phyloP scores from a whole-genome alignment of 441 rosid genomes.

The Erysimum pusillum region DNA sequence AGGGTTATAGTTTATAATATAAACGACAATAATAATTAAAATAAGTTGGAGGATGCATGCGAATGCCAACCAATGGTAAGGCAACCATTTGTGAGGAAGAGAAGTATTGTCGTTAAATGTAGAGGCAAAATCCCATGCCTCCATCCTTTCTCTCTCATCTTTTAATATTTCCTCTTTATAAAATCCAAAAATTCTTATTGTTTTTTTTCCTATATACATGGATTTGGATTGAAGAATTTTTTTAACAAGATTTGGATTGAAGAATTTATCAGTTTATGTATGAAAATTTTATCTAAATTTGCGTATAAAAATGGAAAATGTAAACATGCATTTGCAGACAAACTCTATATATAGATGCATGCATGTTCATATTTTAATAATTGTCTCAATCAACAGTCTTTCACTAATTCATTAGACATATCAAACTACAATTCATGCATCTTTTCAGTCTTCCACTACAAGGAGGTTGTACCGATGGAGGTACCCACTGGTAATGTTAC shows the following conservation, averaged over 20 bases:
- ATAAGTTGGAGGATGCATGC: conserved; percentile 44
- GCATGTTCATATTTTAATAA: conserved; percentile 28
- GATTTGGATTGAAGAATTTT: background rate
- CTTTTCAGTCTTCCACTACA: background rate
- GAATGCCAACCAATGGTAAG: conserved; percentile 61
- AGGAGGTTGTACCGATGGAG: background rate
- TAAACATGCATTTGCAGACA: conserved; percentile 11
- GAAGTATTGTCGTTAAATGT: conserved; percentile 71
- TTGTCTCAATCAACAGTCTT: conserved; percentile 21
- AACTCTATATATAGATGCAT: conserved; percentile 9
- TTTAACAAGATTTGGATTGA: no score
- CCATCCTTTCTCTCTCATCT: conserved; percentile 39
- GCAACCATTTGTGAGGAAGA: conserved; percentile 53
- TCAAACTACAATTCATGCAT: no score
- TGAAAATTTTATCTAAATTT: conserved; percentile 5
- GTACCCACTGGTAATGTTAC: background rate
- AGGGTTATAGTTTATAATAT: conserved; percentile 26
- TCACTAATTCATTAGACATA: background rate
- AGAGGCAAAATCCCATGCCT: conserved; percentile 59
- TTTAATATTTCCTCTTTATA: background rate
- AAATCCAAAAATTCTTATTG: background rate
- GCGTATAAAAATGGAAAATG: background rate
- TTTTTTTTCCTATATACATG: background rate
- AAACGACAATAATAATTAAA: conserved; percentile 33
- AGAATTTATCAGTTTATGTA: background rate